A percentile compares a stretch with the other conserved stretches of the same genome.
Evolutionary conservation across 208 protist genomes (phyloP).

Genomic region (Acanthamoeba castellanii): DNA sequence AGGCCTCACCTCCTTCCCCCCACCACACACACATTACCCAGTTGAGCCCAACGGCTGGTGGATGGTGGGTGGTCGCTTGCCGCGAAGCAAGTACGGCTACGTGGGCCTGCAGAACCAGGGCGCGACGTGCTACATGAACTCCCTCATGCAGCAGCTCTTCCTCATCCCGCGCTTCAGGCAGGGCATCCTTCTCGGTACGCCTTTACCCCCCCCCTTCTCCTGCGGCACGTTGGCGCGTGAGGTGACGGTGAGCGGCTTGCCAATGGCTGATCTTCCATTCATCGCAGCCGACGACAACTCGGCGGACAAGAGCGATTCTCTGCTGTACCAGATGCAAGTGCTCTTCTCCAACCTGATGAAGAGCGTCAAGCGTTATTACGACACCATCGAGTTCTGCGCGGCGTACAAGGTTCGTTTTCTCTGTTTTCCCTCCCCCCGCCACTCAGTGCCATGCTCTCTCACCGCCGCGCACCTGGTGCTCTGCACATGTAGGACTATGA

Average conservation of each 20-base stretch:
- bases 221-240: neutral
- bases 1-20: too few species aligned
- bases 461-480: neutral
- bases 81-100: constrained; percentile 79
- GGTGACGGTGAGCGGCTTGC: neutral
- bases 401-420: constrained; percentile 72
- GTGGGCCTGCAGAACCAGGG: constrained; percentile 90
- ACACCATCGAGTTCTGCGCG: constrained; percentile 84
- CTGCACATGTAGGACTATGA: constrained; percentile 77
- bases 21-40: neutral
- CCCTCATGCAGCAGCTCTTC: constrained; percentile 89
- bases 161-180: constrained; percentile 79
- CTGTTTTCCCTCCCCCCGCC: neutral
- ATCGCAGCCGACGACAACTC: constrained; percentile 47
- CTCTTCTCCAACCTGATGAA: constrained; percentile 85
- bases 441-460: neutral
- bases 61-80: constrained; percentile 39
- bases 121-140: constrained; percentile 93
- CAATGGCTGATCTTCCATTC: neutral
- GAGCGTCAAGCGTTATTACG: constrained; percentile 79
- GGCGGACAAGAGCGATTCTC: constrained; percentile 16
- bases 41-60: constrained; percentile 30
- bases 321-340: constrained; percentile 85
- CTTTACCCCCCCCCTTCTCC: too few species aligned
- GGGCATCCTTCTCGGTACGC: constrained; percentile 69